phyloP scores from a whole-genome alignment of 2,329 filamentous ascomycete genomes.

The Fusarium graminum region DNA sequence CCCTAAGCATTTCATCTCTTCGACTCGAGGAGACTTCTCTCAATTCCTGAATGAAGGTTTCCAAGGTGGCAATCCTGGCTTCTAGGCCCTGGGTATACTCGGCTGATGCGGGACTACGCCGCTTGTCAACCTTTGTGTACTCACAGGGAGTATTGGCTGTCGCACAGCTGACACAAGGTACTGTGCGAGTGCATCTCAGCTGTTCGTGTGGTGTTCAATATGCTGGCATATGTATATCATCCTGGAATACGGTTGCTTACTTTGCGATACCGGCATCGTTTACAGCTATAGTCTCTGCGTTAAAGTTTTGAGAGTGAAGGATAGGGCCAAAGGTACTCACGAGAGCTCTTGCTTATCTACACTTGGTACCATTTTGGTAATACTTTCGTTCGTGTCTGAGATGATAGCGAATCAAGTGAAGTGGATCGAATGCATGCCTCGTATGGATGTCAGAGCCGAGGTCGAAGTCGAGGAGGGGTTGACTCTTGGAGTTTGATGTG shows the following conservation, averaged over 20 bases:
- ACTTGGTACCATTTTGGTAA: too few species aligned
- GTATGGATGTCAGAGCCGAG: too few species aligned
- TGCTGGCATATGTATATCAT: too few species aligned
- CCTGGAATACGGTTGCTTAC: background rate
- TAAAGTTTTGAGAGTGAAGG: too few species aligned
- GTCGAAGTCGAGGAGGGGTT: too few species aligned
- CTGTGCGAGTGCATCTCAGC: slow-evolving; percentile 14
- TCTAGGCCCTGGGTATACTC: background rate
- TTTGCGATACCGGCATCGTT: slow-evolving; percentile 15
- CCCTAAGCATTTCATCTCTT: slow-evolving; percentile 2
- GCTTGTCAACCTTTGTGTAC: slow-evolving; percentile 10
- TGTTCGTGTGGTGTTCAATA: background rate
- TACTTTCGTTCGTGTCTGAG: too few species aligned
- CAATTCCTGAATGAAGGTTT: slow-evolving; percentile 1
- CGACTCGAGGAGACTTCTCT: background rate
- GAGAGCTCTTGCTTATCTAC: too few species aligned
- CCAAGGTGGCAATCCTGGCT: background rate
- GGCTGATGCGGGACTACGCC: slow-evolving; percentile 7
- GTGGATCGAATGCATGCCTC: too few species aligned
- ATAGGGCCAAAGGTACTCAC: too few species aligned
- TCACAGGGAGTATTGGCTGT: background rate
- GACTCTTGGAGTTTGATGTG: too few species aligned
- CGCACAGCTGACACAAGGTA: slow-evolving; percentile 1
- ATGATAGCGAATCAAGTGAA: too few species aligned
- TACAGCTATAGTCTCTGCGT: slow-evolving; percentile 1